Base-by-base conservation (phyloP, 2,329 filamentous ascomycete genomes). In the Sarocladium brachiariae region DNA sequence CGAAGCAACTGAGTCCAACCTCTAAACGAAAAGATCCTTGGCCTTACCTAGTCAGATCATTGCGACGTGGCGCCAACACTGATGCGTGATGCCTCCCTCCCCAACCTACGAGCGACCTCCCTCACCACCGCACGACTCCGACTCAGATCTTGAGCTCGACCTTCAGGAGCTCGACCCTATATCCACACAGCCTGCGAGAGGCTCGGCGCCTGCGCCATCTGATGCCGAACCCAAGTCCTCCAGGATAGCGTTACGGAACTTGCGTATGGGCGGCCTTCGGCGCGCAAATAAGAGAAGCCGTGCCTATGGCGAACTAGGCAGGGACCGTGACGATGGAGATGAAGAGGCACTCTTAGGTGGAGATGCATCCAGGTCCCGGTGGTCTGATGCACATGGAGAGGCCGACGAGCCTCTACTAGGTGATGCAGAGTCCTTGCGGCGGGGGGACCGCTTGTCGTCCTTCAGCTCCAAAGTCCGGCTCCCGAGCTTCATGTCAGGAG, bases 81-180 rank as follows among this genome's bases (percentile, higher is more conserved):
- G 54, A 60, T 56, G 66, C 75, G 76, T 75, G 66, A 80, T 83
- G 79, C 75, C 78, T 76, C 66, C 74, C 62, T 69, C 73, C 71
- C 70, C 70, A 51, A 65, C 72, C 30, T 73, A 75, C 64, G 73
- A 84, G 65, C 77, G 79, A 62, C 83, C 83, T 68, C 81, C 86
- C 68, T 81, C 78, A 53, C 76, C 77, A 54, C 68, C 73, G 60
- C 74, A 83, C 68, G 86, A 90, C 63, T 87, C 84, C 63, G 87
- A 91, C 65, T 88, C 84, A 47, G 72, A 84, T 51, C 67, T 69
- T 55, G 86, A 92, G 64, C 80, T 93, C 61, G 86, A 91, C 60
- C 77, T 89, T 58, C 78, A 89, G 61, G 88, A 92, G 73, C 82
- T 93, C 57, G 87, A 91, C 63, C 86, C 87, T 63, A 63, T 69